Percentiles rank a stretch among this genome's conserved stretches.
These are phyloP conservation scores for Gonium pectorale DNA, from an alignment of 139 green algal genomes.

Conservation along the genomic window DNA sequence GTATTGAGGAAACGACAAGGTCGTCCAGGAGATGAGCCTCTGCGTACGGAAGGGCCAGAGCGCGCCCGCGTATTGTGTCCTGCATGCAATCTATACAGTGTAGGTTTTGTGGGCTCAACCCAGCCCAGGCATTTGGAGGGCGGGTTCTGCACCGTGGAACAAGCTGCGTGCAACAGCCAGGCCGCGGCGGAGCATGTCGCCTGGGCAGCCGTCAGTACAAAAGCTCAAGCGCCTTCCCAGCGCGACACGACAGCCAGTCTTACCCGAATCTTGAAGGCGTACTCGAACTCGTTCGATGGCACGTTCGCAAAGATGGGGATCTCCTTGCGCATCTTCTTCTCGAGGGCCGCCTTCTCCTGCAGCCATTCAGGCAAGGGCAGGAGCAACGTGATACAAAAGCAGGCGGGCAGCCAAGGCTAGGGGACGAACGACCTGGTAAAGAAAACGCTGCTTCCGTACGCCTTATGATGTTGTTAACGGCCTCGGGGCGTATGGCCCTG, in stretches of 20 bases:
- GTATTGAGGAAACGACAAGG: not conserved
- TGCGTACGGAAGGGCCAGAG: not conserved
- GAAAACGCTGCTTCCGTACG: no score
- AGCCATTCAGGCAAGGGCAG: no score
- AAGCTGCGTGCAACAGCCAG: not conserved
- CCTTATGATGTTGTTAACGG: no score
- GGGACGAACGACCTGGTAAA: no score
- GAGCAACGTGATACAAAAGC: no score
- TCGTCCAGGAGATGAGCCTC: not conserved
- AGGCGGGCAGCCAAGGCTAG: no score
- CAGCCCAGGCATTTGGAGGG: not conserved
- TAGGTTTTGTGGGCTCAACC: not conserved
- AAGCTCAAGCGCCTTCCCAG: no score
- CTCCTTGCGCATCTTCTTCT: constrained; percentile 55
- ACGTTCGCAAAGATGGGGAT: constrained; percentile 61
- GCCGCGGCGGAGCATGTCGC: no score
- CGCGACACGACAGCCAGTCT: not conserved
- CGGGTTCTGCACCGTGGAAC: not conserved
- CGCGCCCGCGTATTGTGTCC: not conserved
- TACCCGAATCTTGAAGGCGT: constrained; percentile 84
- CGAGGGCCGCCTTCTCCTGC: constrained; percentile 36
- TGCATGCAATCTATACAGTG: not conserved
- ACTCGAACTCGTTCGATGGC: constrained; percentile 73
- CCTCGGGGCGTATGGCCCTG: no score
- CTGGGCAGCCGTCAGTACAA: no score